Evolutionary conservation across 108 stramenopile species (phyloP).

Genomic region (Cyclotella kingstonii): DNA sequence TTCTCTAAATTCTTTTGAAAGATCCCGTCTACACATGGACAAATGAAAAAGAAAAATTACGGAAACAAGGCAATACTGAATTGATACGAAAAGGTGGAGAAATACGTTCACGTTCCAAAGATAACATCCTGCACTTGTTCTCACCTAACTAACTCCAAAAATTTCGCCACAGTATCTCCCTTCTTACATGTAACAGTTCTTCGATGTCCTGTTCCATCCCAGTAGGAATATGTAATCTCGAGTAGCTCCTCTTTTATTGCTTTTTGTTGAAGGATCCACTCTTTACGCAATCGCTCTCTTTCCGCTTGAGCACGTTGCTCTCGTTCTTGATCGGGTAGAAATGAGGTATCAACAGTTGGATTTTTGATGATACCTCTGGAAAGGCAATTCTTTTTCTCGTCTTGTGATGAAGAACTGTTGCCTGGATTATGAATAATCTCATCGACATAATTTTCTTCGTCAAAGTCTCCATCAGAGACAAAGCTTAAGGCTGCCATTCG

Average conservation of each 20-base stretch:
- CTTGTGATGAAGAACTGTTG: not conserved
- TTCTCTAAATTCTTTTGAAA: slow-evolving; percentile 83
- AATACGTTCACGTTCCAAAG: no score
- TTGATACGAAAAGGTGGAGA: not conserved
- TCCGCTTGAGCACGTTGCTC: slow-evolving; percentile 61
- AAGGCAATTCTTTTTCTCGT: not conserved
- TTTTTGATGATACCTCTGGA: slow-evolving; percentile 64
- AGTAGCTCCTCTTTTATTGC: slow-evolving; percentile 76
- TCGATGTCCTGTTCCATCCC: slow-evolving; percentile 97
- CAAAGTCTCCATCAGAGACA: slow-evolving; percentile 61
- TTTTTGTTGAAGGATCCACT: slow-evolving; percentile 85
- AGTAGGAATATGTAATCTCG: slow-evolving; percentile 94
- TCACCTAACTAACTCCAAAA: slow-evolving; percentile 81
- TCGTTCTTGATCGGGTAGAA: slow-evolving; percentile 87
- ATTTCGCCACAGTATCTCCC: slow-evolving; percentile 87
- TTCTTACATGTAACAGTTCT: slow-evolving; percentile 69
- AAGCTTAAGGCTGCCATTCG: slow-evolving; percentile 68
- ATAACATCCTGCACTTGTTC: no score
- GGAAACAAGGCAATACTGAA: not conserved
- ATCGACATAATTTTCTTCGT: slow-evolving; percentile 29
- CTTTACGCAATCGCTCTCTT: slow-evolving; percentile 67
- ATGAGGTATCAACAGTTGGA: slow-evolving; percentile 91
- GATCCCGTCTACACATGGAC: slow-evolving; percentile 27
- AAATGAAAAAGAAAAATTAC: not conserved
- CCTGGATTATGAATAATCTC: no score